Evolutionary conservation across 352 stramenopile species (phyloP), one percentile per base, ranked within the genome.

Genomic region (Phytophthora europaea): DNA sequence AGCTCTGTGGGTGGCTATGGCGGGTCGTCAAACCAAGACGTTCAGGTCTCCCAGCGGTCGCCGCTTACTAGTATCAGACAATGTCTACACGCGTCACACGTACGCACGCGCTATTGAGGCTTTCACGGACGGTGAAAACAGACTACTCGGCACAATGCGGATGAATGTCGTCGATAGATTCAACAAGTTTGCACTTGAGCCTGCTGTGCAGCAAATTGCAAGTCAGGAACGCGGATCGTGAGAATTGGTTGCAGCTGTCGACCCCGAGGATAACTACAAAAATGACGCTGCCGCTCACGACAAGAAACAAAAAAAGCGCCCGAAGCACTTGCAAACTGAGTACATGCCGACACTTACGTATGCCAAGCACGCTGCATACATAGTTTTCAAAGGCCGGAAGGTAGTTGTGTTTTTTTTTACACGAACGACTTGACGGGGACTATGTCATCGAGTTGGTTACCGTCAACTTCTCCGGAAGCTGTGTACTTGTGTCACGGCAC

Each of bases 401-500:
- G n/a, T n/a, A n/a, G n/a, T n/a, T n/a, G n/a, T n/a, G n/a, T n/a
- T n/a, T n/a, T n/a, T n/a, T 72, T 72, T 50, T 65, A 72, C 23
- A 43, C 65, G 4, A 66, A 65, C 28, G 62, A 58, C 10, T 33
- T 70, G 40, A 70, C 51, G 38, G 28, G 1, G 3, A 58, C 62
- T 22, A 70, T 62, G 53, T 55, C 50, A 4, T 4, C 23, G 6
- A 45, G 26, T 6, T 33, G 18, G 8, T 28, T 59, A 1, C 40
- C 54, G 4, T 65, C 48, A 5, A 40, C 4, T 8, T 72, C 65
- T 3, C 1, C 47, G 1, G 65, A 72, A 12, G 65, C 18, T 5
- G 26, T 61, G 16, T 26, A 62, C 4, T 57, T 6, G 9, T 65
- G 34, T 12, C 56, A 72, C 16, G 56, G 65, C 0, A 72, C 56